phyloP scores from a whole-genome alignment of 345 rosid genomes.

The Eutrema yunnanense region DNA sequence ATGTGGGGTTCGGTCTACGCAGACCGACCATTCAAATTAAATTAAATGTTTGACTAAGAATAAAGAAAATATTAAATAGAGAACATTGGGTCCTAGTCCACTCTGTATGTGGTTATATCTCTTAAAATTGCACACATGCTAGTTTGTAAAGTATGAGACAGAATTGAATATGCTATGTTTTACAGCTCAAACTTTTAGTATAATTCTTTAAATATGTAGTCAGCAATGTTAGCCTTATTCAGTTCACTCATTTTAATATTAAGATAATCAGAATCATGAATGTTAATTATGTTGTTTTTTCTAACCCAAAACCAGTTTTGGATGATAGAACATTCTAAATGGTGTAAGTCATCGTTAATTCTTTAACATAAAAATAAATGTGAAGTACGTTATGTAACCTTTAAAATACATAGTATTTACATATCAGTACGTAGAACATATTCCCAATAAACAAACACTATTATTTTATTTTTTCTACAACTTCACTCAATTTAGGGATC shows the following conservation, averaged over 20 bases:
- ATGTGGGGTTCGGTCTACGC: conserved; percentile 19
- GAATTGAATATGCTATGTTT: conserved; percentile 13
- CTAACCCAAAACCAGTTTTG: neutral
- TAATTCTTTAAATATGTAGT: neutral
- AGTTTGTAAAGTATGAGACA: neutral
- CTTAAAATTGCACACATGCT: conserved; percentile 16
- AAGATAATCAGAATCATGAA: neutral
- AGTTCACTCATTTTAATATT: neutral
- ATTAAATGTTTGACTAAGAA: conserved; percentile 19
- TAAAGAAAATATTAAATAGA: neutral
- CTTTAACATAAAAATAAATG: too few relatives aligned
- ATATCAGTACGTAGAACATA: neutral
- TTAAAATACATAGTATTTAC: neutral
- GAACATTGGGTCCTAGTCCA: conserved; percentile 18
- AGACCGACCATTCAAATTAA: conserved; percentile 22
- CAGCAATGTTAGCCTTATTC: neutral
- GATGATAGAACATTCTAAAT: too few relatives aligned
- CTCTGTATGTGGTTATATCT: conserved; percentile 12
- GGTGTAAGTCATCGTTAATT: too few relatives aligned
- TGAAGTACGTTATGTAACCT: too few relatives aligned
- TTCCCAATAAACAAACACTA: neutral
- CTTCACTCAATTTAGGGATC: neutral
- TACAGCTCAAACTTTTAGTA: neutral
- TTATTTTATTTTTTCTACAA: neutral
- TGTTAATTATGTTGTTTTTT: neutral